phyloP scores from a whole-genome alignment of 768 basidiomycete genomes.

The Boletus subcaerulescens region DNA sequence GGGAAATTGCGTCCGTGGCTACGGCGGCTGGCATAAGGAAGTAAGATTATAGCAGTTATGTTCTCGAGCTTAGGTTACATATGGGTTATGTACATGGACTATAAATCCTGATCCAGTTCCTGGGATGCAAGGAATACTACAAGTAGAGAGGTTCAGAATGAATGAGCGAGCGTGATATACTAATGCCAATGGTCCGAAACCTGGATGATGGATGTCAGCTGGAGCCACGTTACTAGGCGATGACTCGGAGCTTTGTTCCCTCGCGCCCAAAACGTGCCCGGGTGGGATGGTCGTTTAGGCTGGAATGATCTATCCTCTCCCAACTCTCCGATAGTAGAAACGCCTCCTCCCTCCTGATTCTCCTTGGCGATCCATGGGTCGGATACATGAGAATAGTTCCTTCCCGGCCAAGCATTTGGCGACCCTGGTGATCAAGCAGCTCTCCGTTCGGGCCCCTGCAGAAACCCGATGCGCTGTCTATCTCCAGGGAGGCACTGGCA shows the following conservation, averaged over 20 bases:
- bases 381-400: constrained; percentile 19
- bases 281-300: background rate
- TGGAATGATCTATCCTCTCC: no score
- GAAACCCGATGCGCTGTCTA: background rate
- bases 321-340: background rate
- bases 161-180: background rate
- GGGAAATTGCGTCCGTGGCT: no score
- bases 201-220: background rate
- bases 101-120: constrained; percentile 19
- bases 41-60: background rate
- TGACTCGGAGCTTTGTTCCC: no score
- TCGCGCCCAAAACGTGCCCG: no score
- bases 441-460: constrained; percentile 22
- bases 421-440: constrained; percentile 16
- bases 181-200: background rate
- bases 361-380: background rate
- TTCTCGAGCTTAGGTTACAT: background rate
- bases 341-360: constrained; percentile 3
- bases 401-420: constrained; percentile 22
- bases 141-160: background rate
- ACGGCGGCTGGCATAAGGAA: no score
- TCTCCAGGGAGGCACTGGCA: background rate
- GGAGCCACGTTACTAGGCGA: background rate
- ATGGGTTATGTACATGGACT: background rate
- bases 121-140: constrained; percentile 13